These are phyloP conservation scores for Neurospora pannonica DNA, from an alignment of 495 filamentous ascomycete genomes.

Conservation along the genomic window DNA sequence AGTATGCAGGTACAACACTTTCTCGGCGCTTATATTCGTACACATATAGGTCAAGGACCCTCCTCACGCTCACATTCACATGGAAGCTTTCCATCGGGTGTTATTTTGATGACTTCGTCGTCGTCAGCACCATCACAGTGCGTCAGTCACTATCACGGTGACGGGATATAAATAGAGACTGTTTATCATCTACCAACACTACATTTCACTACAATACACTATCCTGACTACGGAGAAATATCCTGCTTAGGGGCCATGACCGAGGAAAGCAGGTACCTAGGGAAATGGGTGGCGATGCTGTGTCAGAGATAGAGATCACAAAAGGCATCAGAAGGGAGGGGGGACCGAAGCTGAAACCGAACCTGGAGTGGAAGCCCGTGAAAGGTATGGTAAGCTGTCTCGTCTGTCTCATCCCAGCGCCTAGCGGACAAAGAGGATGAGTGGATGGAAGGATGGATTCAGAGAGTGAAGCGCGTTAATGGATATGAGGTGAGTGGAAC, in stretches of 20 bases:
- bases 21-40: neutral
- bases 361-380: no score
- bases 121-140: neutral
- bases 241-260: neutral
- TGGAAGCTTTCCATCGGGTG: neutral
- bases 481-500: no score
- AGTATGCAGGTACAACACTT: neutral
- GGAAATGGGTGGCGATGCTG: neutral
- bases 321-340: neutral
- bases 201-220: no score
- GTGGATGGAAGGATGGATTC: neutral
- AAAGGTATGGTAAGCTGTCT: no score
- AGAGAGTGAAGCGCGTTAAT: no score
- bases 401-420: neutral
- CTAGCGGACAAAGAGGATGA: neutral
- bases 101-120: neutral
- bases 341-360: neutral
- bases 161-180: neutral
- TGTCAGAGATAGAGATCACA: neutral
- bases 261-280: neutral
- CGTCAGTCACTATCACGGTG: neutral
- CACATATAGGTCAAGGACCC: neutral
- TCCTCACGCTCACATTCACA: neutral
- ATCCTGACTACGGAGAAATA: rapidly evolving
- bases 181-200: neutral